phyloP scores from a whole-genome alignment of 345 rosid species.

The Moringa oleifera region DNA sequence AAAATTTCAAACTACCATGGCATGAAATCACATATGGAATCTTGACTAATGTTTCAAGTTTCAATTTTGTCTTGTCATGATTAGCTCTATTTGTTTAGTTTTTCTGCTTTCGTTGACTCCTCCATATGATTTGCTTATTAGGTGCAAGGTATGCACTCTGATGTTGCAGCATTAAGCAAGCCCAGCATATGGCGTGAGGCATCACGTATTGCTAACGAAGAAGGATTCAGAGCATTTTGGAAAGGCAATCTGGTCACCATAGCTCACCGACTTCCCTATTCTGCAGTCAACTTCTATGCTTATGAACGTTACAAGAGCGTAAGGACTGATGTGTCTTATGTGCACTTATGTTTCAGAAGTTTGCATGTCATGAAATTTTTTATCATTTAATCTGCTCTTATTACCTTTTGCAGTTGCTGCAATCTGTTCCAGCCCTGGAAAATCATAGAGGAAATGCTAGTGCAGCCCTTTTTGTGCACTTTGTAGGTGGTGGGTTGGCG shows the following conservation, averaged over 20 bases:
- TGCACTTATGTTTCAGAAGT: not conserved
- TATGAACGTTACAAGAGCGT: slow-evolving; percentile 74
- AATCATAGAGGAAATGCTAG: slow-evolving; percentile 29
- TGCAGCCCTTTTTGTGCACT: slow-evolving; percentile 46
- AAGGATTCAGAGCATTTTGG: slow-evolving; percentile 96
- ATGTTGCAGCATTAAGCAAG: slow-evolving; percentile 52
- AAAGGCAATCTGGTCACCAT: slow-evolving; percentile 90
- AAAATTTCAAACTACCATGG: not conserved
- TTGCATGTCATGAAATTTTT: not conserved
- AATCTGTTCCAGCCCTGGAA: slow-evolving; percentile 33
- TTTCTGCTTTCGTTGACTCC: slow-evolving; percentile 1
- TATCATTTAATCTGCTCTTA: slow-evolving; percentile 4
- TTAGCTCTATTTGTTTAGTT: not conserved
- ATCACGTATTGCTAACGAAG: slow-evolving; percentile 70
- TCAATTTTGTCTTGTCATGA: not conserved
- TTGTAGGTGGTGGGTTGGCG: slow-evolving; percentile 86
- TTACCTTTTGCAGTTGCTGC: slow-evolving; percentile 48
- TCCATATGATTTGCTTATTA: too few species aligned
- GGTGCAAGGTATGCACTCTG: slow-evolving; percentile 98
- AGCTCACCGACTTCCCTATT: slow-evolving; percentile 89
- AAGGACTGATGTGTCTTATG: slow-evolving; percentile 6
- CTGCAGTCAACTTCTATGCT: slow-evolving; percentile 75
- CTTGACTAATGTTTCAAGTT: not conserved
- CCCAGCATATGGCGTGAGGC: slow-evolving; percentile 79
- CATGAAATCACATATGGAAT: too few species aligned